A percentile compares a stretch with the other conserved stretches of the same genome.
Evolutionary conservation across 768 basidiomycete species (phyloP).

Genomic region (Suillus tomentosus): DNA sequence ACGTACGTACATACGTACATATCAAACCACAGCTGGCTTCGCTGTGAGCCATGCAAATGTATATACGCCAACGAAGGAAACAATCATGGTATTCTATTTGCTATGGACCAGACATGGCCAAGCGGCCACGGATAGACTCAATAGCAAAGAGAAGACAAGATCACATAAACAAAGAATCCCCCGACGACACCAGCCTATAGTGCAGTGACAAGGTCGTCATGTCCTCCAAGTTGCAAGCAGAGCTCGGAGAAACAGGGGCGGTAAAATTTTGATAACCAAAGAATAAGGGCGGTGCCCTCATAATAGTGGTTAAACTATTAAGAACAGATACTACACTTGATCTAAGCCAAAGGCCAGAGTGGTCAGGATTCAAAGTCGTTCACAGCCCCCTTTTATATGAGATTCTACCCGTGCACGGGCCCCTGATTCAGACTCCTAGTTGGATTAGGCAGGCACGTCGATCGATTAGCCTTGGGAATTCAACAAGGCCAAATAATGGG

Average conservation of each 20-base stretch:
- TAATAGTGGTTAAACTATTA: slow-evolving; percentile 63
- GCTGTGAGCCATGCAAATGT: no score
- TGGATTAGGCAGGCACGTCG: neutral
- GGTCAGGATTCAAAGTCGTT: slow-evolving; percentile 26
- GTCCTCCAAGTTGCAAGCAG: slow-evolving; percentile 60
- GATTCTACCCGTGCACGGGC: neutral
- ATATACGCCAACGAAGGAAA: no score
- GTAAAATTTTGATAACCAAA: slow-evolving; percentile 61
- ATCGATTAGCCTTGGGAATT: neutral
- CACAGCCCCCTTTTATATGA: neutral
- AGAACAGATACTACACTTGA: slow-evolving; percentile 81
- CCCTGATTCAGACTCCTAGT: neutral
- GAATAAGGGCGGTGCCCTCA: slow-evolving; percentile 54
- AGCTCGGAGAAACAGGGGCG: slow-evolving; percentile 48
- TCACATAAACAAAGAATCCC: slow-evolving; percentile 14
- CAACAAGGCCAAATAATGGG: neutral
- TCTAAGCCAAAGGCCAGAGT: slow-evolving; percentile 72
- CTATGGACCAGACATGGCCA: neutral
- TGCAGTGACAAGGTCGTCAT: slow-evolving; percentile 60
- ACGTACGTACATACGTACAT: no score
- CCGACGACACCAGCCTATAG: slow-evolving; percentile 34
- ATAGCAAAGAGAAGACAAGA: slow-evolving; percentile 26
- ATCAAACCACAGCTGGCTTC: no score
- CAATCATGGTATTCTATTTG: neutral
- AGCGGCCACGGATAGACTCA: neutral